phyloP scores from a whole-genome alignment of 2,329 filamentous ascomycete species.

The Teratosphaeria gauchensis region DNA sequence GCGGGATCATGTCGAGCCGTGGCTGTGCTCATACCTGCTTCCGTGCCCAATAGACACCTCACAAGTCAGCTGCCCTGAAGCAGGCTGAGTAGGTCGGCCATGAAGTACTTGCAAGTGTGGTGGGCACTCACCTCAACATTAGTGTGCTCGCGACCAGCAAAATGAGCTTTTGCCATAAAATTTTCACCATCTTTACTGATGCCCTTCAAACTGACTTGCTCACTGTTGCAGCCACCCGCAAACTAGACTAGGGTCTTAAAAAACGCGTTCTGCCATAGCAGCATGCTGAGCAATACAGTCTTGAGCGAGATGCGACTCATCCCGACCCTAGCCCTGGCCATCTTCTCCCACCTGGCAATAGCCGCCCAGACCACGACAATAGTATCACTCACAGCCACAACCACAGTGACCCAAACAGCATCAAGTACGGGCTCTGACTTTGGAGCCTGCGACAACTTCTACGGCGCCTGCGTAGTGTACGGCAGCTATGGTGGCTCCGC shows the following conservation, averaged over 20 bases:
- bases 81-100: background rate
- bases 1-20: background rate
- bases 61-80: background rate
- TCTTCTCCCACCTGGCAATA: background rate
- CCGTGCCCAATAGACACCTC: background rate
- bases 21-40: background rate
- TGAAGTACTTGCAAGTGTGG: background rate
- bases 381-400: constrained; percentile 4
- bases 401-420: constrained; percentile 3
- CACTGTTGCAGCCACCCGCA: too few species aligned
- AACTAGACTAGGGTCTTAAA: too few species aligned
- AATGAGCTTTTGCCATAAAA: background rate
- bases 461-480: constrained; percentile 7
- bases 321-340: background rate
- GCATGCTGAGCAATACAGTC: background rate
- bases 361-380: constrained; percentile 1
- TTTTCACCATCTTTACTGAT: background rate
- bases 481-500: constrained; percentile 1
- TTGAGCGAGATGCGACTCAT: background rate
- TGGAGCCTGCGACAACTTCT: constrained; percentile 7
- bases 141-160: background rate
- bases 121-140: background rate
- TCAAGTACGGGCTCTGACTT: background rate
- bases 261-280: background rate
- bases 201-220: too few species aligned